Conservation (phyloP, 2,329 filamentous ascomycete genomes). For the Ceratocystis alfenasii region DNA sequence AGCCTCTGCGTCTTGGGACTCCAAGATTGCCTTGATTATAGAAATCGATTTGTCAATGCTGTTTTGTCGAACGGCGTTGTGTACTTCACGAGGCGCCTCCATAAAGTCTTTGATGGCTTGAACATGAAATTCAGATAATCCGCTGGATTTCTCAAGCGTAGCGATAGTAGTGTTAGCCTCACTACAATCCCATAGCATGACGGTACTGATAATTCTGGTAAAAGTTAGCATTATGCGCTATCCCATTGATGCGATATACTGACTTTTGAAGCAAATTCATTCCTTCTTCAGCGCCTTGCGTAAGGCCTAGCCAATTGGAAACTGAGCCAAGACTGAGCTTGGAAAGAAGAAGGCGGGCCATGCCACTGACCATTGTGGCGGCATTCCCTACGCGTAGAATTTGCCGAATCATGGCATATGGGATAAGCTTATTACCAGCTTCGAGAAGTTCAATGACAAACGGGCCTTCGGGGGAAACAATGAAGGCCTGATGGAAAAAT, state of each 20-base stretch:
- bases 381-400: conserved; percentile 67
- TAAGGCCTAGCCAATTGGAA: conserved; percentile 69
- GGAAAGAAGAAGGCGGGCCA: conserved; percentile 61
- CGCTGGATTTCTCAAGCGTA: conserved; percentile 51
- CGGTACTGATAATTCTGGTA: conserved; percentile 56
- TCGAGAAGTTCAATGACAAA: conserved; percentile 60
- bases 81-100: conserved; percentile 40
- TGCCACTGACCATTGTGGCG: conserved; percentile 66
- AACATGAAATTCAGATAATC: conserved; percentile 44
- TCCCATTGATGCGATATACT: neutral
- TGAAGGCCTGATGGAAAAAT: conserved; percentile 60
- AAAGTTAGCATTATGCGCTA: conserved; percentile 18
- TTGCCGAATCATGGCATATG: conserved; percentile 60
- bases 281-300: conserved; percentile 58
- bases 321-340: conserved; percentile 63
- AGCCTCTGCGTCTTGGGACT: conserved; percentile 37
- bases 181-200: conserved; percentile 58
- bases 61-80: conserved; percentile 45
- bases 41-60: conserved; percentile 44
- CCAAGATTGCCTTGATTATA: conserved; percentile 55
- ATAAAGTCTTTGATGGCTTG: conserved; percentile 49
- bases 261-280: conserved; percentile 64
- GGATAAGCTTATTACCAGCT: conserved; percentile 57
- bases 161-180: conserved; percentile 56
- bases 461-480: conserved; percentile 62